Evolutionary conservation across 768 basidiomycete genomes (phyloP).

Genomic region (Leccinellum rugosiceps): DNA sequence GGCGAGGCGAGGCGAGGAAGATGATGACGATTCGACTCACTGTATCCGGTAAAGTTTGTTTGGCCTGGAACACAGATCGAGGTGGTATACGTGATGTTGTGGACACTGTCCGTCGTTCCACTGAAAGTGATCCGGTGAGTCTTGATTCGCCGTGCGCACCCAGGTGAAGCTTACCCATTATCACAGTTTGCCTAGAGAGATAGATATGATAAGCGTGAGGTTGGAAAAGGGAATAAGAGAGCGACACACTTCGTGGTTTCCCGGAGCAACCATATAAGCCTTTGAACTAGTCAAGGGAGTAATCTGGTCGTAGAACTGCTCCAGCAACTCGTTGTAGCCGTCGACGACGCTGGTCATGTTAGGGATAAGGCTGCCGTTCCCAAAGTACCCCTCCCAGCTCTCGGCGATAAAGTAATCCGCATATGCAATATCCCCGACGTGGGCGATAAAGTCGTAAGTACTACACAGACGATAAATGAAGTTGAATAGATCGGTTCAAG

Average conservation of each 20-base stretch:
- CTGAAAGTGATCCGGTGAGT: neutral
- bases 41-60: conserved; percentile 28
- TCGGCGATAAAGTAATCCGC: conserved; percentile 29
- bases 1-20: no score
- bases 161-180: conserved; percentile 21
- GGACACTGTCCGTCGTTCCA: conserved; percentile 20
- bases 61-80: conserved; percentile 27
- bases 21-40: conserved; percentile 11
- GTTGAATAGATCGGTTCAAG: neutral
- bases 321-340: conserved; percentile 24
- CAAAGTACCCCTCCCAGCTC: conserved; percentile 31
- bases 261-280: conserved; percentile 26
- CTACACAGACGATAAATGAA: conserved; percentile 7
- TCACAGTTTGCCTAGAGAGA: conserved; percentile 23
- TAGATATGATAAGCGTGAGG: neutral
- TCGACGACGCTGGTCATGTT: conserved; percentile 25
- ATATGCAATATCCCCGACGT: conserved; percentile 26
- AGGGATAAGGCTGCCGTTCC: conserved; percentile 23
- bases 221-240: neutral
- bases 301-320: conserved; percentile 30
- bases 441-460: conserved; percentile 26
- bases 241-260: conserved; percentile 20
- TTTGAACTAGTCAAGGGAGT: conserved; percentile 20
- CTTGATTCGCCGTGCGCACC: neutral
- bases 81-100: conserved; percentile 26